Base-by-base conservation (phyloP, 164 flowering plant species). In the Echeveria elegans region DNA sequence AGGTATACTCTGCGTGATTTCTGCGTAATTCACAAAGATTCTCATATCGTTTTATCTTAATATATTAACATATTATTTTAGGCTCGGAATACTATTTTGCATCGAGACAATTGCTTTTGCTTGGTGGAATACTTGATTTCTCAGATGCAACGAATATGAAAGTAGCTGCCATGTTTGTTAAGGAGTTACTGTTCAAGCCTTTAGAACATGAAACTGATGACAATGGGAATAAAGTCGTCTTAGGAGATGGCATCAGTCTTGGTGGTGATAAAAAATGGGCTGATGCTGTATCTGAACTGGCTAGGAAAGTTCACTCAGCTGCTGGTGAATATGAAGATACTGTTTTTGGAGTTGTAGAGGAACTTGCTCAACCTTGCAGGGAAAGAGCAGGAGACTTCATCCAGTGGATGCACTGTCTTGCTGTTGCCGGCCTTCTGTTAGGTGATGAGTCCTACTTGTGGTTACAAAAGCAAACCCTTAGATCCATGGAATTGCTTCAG, bases 181-280 rank as follows among this genome's bases (percentile, higher is more conserved):
- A 79, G 72, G 87, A 87, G 63, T 76, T 95, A 64, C 76, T 95
- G 72, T 79, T 72, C 71, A 85, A 63, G 69, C 89, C 98, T 61
- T 82, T 82, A 41, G 96, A 90, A 43, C 81, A 85, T 75, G 99
- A 95, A 77, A 69, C 78, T 41, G 99, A 95, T 77, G 89, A 83
- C 26, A 83, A 79, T 65, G 97, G 94, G 24, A 82, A 80, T 72
- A 79, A 72, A 63, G 77, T 87, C 73, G 77, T 92, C 58, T 76
- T 90, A 58, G 98, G 98, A 60, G 98, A 95, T 82, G 98, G 99
- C 21, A 80, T 92, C 62, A 92, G 81, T 78, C 88, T 90, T 76
- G 99, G 99, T 64, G 98, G 99, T 15, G 99, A 92, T 41, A 80
- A 56, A 75, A 86, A 85, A 36, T 95, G 99, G 95, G 95, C 98